phyloP scores from a whole-genome alignment of 345 rosid genomes.

The Corchorus olitorius region DNA sequence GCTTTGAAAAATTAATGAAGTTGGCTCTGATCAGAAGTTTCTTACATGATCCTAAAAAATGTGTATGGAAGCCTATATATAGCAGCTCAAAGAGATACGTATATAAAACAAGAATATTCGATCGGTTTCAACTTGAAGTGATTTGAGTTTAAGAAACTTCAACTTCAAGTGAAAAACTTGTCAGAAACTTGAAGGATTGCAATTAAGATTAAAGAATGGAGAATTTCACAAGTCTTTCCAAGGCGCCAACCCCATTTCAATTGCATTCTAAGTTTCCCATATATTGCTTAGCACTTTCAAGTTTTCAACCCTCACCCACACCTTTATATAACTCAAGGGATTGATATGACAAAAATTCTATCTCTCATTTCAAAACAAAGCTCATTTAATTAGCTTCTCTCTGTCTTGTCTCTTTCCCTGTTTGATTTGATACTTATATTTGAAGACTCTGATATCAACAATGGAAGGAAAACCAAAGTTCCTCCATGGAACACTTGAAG shows the following conservation, averaged over 20 bases:
- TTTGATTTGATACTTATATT: not conserved
- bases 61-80: not conserved
- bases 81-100: not conserved
- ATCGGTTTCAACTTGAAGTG: conserved; percentile 2
- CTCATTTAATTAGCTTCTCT: not conserved
- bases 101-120: not conserved
- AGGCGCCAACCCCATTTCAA: conserved; percentile 19
- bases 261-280: conserved; percentile 42
- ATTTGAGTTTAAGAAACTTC: conserved; percentile 40
- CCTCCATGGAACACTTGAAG: conserved; percentile 92
- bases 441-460: not conserved
- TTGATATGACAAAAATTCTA: conserved; percentile 1
- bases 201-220: conserved; percentile 29
- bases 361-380: not conserved
- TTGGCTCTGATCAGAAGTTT: not conserved
- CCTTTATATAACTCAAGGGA: conserved; percentile 22
- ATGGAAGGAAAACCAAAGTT: conserved; percentile 49
- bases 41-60: not conserved
- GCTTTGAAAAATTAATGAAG: not conserved
- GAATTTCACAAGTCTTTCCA: conserved; percentile 49
- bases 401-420: not conserved
- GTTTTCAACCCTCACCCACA: conserved; percentile 12
- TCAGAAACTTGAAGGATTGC: conserved; percentile 31
- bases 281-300: conserved; percentile 22
- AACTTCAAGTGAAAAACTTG: conserved; percentile 40